Conservation (phyloP, 169 alveolate species). For the Cryptosporidium sp. region DNA sequence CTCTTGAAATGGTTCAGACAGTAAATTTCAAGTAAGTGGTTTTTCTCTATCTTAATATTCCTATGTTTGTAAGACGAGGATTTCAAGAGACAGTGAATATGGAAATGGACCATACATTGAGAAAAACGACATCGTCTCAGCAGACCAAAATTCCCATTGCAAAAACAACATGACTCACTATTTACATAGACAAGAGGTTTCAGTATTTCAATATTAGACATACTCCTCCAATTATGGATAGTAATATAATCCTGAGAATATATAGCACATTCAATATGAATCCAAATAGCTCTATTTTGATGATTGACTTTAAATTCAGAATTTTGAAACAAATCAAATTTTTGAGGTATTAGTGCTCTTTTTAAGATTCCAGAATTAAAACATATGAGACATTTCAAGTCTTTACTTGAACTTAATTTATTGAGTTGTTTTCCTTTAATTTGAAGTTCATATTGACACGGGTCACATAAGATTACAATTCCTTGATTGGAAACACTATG, state of each 20-base stretch:
- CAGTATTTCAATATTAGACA: conserved; percentile 44
- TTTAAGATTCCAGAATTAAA: conserved; percentile 23
- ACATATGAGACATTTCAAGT: conserved; percentile 48
- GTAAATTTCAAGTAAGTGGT: neutral
- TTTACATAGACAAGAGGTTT: conserved; percentile 6
- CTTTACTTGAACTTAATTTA: neutral
- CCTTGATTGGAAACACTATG: neutral
- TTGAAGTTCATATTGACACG: conserved; percentile 33
- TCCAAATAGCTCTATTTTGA: conserved; percentile 50
- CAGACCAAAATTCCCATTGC: conserved; percentile 9
- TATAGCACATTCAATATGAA: conserved; percentile 68
- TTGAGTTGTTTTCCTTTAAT: conserved; percentile 36
- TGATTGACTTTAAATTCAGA: neutral
- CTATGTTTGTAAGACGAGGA: neutral
- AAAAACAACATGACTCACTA: neutral
- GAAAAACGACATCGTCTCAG: neutral
- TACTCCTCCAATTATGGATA: conserved; percentile 24
- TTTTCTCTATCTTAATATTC: conserved; percentile 6
- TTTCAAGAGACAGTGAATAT: conserved; percentile 25
- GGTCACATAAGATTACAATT: conserved; percentile 44
- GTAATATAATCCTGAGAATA: conserved; percentile 39
- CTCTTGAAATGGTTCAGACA: neutral
- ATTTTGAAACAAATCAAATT: neutral
- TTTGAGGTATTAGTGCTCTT: conserved; percentile 17
- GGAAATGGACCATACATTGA: conserved; percentile 18